phyloP scores from a whole-genome alignment of 2,329 filamentous ascomycete species.

The Aureobasidium sp. region DNA sequence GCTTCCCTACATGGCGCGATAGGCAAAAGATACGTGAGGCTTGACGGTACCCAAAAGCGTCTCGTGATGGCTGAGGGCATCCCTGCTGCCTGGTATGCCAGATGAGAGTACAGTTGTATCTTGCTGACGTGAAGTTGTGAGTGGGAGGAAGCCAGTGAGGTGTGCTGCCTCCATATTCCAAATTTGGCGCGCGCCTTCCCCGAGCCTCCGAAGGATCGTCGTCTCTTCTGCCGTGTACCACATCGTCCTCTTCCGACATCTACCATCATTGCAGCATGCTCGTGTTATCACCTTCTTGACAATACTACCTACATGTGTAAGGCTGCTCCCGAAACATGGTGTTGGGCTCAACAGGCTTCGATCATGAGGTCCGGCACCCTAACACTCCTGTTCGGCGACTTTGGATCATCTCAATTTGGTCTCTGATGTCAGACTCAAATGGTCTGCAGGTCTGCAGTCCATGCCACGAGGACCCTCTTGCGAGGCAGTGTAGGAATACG shows the following conservation, averaged over 20 bases:
- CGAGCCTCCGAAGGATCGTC: background rate
- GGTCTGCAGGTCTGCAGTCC: background rate
- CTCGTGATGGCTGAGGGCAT: background rate
- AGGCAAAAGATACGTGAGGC: background rate
- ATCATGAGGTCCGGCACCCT: background rate
- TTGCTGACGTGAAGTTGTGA: slow-evolving; percentile 1
- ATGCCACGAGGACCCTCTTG: background rate
- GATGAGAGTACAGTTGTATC: background rate
- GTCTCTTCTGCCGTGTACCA: background rate
- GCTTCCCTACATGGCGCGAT: background rate
- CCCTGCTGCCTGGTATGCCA: background rate
- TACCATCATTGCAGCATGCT: background rate
- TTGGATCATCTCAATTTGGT: background rate
- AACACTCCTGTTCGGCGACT: background rate
- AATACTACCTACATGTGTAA: background rate
- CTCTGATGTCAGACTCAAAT: slow-evolving; percentile 8
- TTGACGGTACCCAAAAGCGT: background rate
- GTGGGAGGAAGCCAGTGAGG: background rate
- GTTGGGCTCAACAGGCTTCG: background rate
- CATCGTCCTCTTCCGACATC: background rate
- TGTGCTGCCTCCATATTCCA: background rate
- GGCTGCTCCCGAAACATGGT: background rate
- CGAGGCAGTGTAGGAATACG: slow-evolving; percentile 1
- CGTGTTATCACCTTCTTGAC: background rate
- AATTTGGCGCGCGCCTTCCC: background rate